phyloP scores from a whole-genome alignment of 768 basidiomycete species.

The Mycena latifolia region DNA sequence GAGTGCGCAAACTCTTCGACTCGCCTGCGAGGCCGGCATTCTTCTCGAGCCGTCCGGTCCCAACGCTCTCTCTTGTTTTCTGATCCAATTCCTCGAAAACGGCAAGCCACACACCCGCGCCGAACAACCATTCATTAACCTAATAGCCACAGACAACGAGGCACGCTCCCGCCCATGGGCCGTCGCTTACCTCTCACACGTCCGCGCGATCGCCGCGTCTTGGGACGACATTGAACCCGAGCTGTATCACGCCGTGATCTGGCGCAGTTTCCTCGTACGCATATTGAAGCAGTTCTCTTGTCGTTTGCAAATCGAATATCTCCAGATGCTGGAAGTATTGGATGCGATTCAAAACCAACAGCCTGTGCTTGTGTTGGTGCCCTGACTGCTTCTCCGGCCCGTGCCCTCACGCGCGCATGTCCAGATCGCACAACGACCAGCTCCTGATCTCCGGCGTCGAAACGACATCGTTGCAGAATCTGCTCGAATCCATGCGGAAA shows the following conservation, averaged over 20 bases:
- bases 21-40: slow-evolving; percentile 8
- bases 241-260: too few relatives aligned
- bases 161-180: slow-evolving; percentile 17
- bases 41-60: slow-evolving; percentile 7
- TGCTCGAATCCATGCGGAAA: not conserved
- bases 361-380: too few relatives aligned
- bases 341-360: too few relatives aligned
- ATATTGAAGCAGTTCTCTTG: too few relatives aligned
- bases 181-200: too few relatives aligned
- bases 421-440: slow-evolving; percentile 24
- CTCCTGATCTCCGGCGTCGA: slow-evolving; percentile 9
- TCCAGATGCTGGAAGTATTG: too few relatives aligned
- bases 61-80: slow-evolving; percentile 18
- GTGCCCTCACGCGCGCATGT: not conserved
- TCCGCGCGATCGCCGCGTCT: slow-evolving; percentile 7
- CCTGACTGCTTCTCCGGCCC: too few relatives aligned
- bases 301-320: too few relatives aligned
- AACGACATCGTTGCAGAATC: slow-evolving; percentile 4
- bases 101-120: not conserved
- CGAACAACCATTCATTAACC: not conserved
- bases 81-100: slow-evolving; percentile 10
- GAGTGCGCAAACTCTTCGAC: not conserved
- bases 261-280: slow-evolving; percentile 16
- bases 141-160: not conserved
- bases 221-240: too few relatives aligned